Conservation (phyloP, 257 asterid genomes). For the Apocynum venetum region DNA sequence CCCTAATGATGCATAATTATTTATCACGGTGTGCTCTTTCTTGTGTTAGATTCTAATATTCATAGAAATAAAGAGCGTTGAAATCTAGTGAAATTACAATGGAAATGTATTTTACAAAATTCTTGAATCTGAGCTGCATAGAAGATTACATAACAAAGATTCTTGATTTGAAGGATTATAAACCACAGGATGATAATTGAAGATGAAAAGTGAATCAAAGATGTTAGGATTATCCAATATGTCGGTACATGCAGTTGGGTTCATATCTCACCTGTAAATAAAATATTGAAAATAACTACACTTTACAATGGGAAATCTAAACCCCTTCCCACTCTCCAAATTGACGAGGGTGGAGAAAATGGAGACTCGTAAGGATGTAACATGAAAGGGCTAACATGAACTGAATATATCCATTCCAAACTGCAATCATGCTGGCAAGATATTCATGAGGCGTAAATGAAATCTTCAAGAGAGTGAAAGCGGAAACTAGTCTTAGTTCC, state of each 20-base stretch:
- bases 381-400: not conserved
- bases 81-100: not conserved
- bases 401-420: not conserved
- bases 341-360: constrained; percentile 9
- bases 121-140: not conserved
- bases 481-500: constrained; percentile 6
- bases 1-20: too few species aligned
- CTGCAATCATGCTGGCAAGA: constrained; percentile 7
- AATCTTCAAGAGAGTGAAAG: not conserved
- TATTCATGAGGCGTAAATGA: not conserved
- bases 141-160: not conserved
- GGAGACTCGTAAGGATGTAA: constrained; percentile 6
- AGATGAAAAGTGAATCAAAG: constrained; percentile 8
- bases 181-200: constrained; percentile 16
- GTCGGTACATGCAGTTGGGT: constrained; percentile 24
- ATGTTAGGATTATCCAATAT: constrained; percentile 27
- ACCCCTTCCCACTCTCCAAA: constrained; percentile 4
- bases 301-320: constrained; percentile 37
- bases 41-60: too few species aligned
- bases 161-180: constrained; percentile 18
- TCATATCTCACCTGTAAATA: constrained; percentile 31
- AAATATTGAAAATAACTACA: constrained; percentile 27
- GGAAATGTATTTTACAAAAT: not conserved
- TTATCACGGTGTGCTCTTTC: too few species aligned
- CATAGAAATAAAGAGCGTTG: not conserved